Percentiles rank a stretch among this genome's conserved stretches.
Evolutionary conservation across 192 early-diverging fungal species (phyloP).

Genomic region (Coemansia erecta): DNA sequence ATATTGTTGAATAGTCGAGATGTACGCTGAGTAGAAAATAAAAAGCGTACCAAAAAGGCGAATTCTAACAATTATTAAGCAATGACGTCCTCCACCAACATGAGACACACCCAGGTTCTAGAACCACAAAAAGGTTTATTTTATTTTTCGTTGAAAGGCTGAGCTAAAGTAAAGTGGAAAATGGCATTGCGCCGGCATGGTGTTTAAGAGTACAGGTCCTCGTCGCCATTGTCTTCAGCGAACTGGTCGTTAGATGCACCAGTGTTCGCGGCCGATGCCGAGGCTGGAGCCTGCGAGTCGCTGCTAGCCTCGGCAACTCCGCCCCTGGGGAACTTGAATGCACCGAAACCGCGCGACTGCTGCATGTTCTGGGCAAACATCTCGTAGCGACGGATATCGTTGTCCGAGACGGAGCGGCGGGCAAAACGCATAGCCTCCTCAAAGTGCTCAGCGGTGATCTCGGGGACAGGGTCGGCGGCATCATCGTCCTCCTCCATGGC

Average conservation of each 20-base stretch:
- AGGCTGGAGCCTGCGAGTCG: slow-evolving; percentile 10
- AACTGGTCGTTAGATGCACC: slow-evolving; percentile 32
- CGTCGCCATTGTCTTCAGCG: slow-evolving; percentile 43
- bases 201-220: slow-evolving; percentile 50
- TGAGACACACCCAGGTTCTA: slow-evolving; percentile 1
- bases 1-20: not conserved
- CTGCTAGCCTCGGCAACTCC: slow-evolving; percentile 35
- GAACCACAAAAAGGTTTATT: not conserved
- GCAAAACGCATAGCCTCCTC: slow-evolving; percentile 99
- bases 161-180: not conserved
- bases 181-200: not conserved
- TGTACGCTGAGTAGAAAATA: slow-evolving; percentile 3
- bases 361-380: slow-evolving; percentile 99
- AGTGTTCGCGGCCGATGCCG: slow-evolving; percentile 8
- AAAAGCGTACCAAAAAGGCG: not conserved
- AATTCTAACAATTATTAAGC: not conserved
- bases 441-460: slow-evolving; percentile 94
- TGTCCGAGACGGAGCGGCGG: slow-evolving; percentile 91
- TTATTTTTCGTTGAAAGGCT: not conserved
- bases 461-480: slow-evolving; percentile 83
- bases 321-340: slow-evolving; percentile 92
- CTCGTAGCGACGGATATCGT: slow-evolving; percentile 97
- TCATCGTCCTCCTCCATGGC: slow-evolving; percentile 68
- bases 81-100: not conserved
- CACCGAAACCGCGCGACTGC: slow-evolving; percentile 90